Base-by-base conservation (phyloP, 2,329 filamentous ascomycete species). In the Colletotrichum acutatum region DNA sequence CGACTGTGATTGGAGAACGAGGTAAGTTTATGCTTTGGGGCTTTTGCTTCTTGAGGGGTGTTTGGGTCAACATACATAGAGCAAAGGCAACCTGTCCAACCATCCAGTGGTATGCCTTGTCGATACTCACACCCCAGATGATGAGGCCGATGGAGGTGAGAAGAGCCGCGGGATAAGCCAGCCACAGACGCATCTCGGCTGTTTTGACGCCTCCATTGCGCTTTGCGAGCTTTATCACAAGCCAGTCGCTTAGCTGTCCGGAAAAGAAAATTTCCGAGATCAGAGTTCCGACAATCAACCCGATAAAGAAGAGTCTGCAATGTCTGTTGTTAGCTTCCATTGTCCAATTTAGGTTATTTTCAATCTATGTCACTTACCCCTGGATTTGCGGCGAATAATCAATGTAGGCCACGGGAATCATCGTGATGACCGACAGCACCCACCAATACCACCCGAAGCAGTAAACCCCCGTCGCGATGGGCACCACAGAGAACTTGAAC, bases 391-490 rank as follows among this genome's bases (percentile, higher is more conserved):
- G 83, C 0, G 79, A 78, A 72, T 87, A 86, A n/a, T 80, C 75
- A n/a, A 77, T 77, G 72, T 90, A 90, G 28, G 88, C 88, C 2
- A 84, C 82, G 0, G 88, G 88, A 4, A 88, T 80, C 80, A 88
- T 84, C 3, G 87, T 89, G 67, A 89, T 86, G 24, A 89, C 82
- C 0, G 84, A 85, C 12, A 89, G 74, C 5, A 89, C 81, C 87
- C 88, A 90, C 87, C 87, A 90, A 76, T 90, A 90, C 85, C 87
- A 89, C 3, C 82, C 77, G 74, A 88, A 90, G 74, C 83, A 86
- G 78, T 88, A 90, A 9, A 83, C 82, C 9, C 86, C 72, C 4
- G 89, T 82, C 3, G 84, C 78, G 9, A 89, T 79, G 0, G 83
- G 80, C 1, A 90, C 83, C 4, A 82, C 83, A 2, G 83, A 81